phyloP scores from a whole-genome alignment of 2,329 filamentous ascomycete species.

The Fusarium avenaceum region DNA sequence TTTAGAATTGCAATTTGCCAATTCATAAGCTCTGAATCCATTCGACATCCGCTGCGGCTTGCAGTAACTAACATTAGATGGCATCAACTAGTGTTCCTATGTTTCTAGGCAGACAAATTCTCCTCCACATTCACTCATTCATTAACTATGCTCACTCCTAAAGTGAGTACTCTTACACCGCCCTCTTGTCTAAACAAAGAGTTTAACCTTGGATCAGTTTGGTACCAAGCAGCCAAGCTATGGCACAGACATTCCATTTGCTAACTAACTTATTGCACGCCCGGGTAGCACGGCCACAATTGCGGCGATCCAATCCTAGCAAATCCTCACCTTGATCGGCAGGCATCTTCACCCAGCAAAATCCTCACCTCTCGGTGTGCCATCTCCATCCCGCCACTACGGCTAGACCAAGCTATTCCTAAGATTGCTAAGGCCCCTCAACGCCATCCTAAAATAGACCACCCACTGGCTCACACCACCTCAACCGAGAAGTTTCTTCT shows the following conservation, averaged over 20 bases:
- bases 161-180: constrained; percentile 17
- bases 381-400: constrained; percentile 36
- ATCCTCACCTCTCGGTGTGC: constrained; percentile 31
- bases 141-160: background rate
- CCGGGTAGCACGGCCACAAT: constrained; percentile 27
- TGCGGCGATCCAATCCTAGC: constrained; percentile 5
- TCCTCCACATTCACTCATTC: constrained; percentile 9
- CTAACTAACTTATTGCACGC: background rate
- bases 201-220: constrained; percentile 11
- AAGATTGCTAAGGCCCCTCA: constrained; percentile 43
- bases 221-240: background rate
- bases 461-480: constrained; percentile 36
- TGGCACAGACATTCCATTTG: constrained; percentile 4
- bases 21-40: constrained; percentile 9
- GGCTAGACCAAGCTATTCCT: constrained; percentile 28
- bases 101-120: constrained; percentile 47
- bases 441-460: constrained; percentile 34
- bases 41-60: constrained; percentile 35
- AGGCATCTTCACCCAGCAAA: constrained; percentile 28
- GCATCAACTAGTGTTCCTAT: constrained; percentile 29
- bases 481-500: constrained; percentile 22
- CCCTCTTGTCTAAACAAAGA: constrained; percentile 6
- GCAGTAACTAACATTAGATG: constrained; percentile 35
- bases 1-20: constrained; percentile 3
- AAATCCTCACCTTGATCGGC: constrained; percentile 17